Evolutionary conservation across 2,329 filamentous ascomycete species (phyloP).

Genomic region (Arthrobotrys iridis): DNA sequence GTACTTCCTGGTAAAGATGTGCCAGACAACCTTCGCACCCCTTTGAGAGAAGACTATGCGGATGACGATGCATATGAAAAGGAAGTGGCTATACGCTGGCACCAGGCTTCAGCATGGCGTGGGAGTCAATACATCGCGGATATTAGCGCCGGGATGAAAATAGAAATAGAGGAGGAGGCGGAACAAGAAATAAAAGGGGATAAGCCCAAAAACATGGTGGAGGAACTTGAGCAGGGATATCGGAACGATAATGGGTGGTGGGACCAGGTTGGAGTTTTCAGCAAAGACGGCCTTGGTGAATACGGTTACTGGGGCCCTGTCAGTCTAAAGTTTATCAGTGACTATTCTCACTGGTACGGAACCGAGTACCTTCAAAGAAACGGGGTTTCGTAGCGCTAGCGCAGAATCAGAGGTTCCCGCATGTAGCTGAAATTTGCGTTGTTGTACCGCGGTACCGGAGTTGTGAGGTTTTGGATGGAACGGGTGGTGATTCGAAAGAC

Average conservation of each 20-base stretch:
- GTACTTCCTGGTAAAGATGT: not conserved
- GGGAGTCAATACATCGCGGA: not conserved
- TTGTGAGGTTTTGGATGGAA: too few relatives aligned
- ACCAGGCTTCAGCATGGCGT: not conserved
- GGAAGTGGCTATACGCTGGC: not conserved
- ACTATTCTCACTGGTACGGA: not conserved
- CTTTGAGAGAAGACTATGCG: not conserved
- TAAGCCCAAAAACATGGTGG: not conserved
- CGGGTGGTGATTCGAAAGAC: too few relatives aligned
- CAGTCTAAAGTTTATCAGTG: conserved; percentile 1
- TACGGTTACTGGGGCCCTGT: conserved; percentile 13
- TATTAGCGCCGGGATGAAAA: not conserved
- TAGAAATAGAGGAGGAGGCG: not conserved
- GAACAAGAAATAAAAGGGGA: too few relatives aligned
- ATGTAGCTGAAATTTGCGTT: too few relatives aligned
- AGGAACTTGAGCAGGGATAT: not conserved
- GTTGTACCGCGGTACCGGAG: too few relatives aligned
- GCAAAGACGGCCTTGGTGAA: not conserved
- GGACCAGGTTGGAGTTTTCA: not conserved
- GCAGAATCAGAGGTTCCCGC: not conserved
- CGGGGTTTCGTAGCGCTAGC: not conserved
- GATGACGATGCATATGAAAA: not conserved
- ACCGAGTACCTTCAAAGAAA: not conserved
- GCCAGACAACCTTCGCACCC: not conserved
- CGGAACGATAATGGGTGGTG: not conserved